phyloP scores from a whole-genome alignment of 805 yeast species.

The Kodamaea restingae region DNA sequence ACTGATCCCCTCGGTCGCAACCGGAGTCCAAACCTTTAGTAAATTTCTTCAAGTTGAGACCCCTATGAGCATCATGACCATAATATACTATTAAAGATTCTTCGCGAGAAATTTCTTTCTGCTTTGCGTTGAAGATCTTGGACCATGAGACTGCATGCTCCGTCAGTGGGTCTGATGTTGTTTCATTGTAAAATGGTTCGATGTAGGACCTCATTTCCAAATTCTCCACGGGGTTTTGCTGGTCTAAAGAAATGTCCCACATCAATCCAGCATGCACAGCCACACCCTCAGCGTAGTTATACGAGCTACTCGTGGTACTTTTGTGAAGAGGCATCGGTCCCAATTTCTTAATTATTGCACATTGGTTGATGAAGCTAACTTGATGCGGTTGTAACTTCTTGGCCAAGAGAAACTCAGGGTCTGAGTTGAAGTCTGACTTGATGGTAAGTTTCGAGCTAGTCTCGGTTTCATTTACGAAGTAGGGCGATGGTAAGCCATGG shows the following conservation, averaged over 20 bases:
- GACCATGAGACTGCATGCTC: constrained; percentile 50
- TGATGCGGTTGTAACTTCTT: constrained; percentile 56
- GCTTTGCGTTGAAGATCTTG: constrained; percentile 49
- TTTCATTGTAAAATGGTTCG: constrained; percentile 56
- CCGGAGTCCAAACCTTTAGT: constrained; percentile 81
- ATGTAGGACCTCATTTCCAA: constrained; percentile 67
- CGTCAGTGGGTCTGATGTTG: constrained; percentile 47
- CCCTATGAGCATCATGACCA: constrained; percentile 86
- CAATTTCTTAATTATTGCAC: constrained; percentile 60
- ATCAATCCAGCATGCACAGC: constrained; percentile 84
- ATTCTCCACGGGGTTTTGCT: constrained; percentile 59
- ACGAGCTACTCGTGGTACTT: constrained; percentile 26
- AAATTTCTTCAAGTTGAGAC: constrained; percentile 59
- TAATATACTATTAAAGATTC: constrained; percentile 53
- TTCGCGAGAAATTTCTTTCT: constrained; percentile 30
- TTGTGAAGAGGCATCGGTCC: constrained; percentile 54
- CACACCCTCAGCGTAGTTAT: constrained; percentile 30
- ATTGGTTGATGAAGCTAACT: constrained; percentile 52
- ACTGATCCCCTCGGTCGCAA: constrained; percentile 70
- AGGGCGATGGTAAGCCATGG: constrained; percentile 45
- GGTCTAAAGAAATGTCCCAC: constrained; percentile 56
- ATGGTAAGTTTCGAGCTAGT: not conserved
- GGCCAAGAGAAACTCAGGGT: constrained; percentile 45
- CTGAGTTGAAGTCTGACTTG: constrained; percentile 22
- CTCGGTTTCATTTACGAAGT: constrained; percentile 14